These are phyloP conservation scores for Exserohilum rostratum DNA, from an alignment of 2,329 filamentous ascomycete genomes.

Conservation along the genomic window DNA sequence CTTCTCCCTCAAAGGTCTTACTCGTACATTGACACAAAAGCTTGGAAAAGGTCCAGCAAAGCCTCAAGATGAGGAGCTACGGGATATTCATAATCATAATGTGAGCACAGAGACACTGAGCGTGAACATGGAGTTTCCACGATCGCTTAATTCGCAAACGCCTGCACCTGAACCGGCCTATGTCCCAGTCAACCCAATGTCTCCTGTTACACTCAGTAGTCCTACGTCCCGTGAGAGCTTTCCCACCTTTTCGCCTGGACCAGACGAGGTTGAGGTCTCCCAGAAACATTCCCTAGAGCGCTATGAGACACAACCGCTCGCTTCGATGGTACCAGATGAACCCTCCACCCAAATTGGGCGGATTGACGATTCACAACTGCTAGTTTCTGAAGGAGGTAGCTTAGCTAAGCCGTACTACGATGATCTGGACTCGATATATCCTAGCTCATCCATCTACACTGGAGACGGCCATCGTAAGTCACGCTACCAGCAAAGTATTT, in stretches of 20 bases:
- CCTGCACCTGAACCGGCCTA: slow-evolving; percentile 23
- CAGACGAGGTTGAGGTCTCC: slow-evolving; percentile 13
- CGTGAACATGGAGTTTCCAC: slow-evolving; percentile 26
- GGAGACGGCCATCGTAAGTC: slow-evolving; percentile 28
- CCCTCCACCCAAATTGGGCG: slow-evolving; percentile 29
- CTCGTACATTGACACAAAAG: slow-evolving; percentile 36
- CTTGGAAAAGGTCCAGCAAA: slow-evolving; percentile 25
- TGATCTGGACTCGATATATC: slow-evolving; percentile 36
- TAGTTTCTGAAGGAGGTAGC: slow-evolving; percentile 16
- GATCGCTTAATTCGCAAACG: slow-evolving; percentile 27
- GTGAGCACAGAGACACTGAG: slow-evolving; percentile 15
- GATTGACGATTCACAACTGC: slow-evolving; percentile 10
- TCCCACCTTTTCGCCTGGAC: slow-evolving; percentile 11
- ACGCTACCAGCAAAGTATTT: slow-evolving; percentile 26
- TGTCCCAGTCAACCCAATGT: slow-evolving; percentile 25
- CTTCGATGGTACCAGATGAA: slow-evolving; percentile 41
- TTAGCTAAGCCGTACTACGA: slow-evolving; percentile 36
- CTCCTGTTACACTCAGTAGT: slow-evolving; percentile 26
- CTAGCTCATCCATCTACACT: slow-evolving; percentile 42
- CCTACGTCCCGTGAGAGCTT: slow-evolving; percentile 10
- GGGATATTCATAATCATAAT: slow-evolving; percentile 24
- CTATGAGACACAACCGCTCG: slow-evolving; percentile 23
- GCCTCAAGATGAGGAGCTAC: slow-evolving; percentile 28
- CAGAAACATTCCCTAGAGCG: slow-evolving; percentile 1
- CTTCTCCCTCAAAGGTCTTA: slow-evolving; percentile 41